Evolutionary conservation across 495 filamentous ascomycete species (phyloP), one percentile per base, ranked within the genome.

Genomic region (Niebla homalea): DNA sequence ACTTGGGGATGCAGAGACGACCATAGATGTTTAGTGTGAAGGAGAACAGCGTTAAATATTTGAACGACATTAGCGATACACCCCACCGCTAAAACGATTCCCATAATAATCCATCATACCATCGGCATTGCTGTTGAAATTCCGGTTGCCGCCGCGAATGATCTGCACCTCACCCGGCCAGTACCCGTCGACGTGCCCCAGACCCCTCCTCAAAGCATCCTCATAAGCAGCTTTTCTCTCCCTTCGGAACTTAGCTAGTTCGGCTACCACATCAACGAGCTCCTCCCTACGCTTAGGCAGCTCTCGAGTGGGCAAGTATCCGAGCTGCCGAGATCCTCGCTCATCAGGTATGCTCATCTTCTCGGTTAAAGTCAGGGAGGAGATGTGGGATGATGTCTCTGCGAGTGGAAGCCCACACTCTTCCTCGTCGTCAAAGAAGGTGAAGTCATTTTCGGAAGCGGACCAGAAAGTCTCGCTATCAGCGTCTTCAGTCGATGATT

Each of bases 391-490:
- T 6, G 62, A 61, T 3, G 64, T 64, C 16, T 70, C 67, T 41
- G 66, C 64, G 16, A 67, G 61, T 18, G 70, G 75, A 6, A 80
- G 62, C 5, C 74, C 74, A 25, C 72, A 76, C 58, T 81, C 78
- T 36, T 76, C 76, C 42, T 79, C 76, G 19, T 60, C 49, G 2
- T 68, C 75, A 50, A 83, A 83, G 63, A 83, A 83, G 36, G 75
- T 79, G 53, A 81, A 83, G 53, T 83, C 79, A 23, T 71, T 62
- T 37, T 71, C 65, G 7, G 76, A 74, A 20, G 76, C 77, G 32
- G 74, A 67, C 77, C 78, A 81, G 14, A 83, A 70, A 3, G 69
- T 62, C 59, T 83, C 79, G 11, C 68, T 70, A 53, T 83, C 79
- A 8, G 70, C 61, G 44, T 82, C 79, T 42, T 78, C 79, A 0